A percentile compares a stretch with the other conserved stretches of the same genome.
Conservation (phyloP, 2,329 filamentous ascomycete species). For the Cladosporium sphaerospermum region DNA sequence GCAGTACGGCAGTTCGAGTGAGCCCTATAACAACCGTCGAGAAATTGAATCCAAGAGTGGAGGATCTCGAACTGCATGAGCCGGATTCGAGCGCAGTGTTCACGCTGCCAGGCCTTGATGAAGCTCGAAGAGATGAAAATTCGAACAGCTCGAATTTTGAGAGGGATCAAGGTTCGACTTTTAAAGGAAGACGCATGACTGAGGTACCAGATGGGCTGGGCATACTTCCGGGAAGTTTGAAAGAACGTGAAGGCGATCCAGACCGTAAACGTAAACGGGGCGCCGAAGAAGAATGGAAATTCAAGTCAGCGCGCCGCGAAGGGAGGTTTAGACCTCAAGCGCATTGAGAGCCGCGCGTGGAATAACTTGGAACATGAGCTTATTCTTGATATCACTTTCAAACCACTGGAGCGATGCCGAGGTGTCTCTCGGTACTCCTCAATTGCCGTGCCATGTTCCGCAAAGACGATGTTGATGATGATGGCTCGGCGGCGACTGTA, state of each 20-base stretch:
- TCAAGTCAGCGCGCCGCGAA: not conserved
- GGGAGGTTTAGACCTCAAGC: not conserved
- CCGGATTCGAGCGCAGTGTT: no score
- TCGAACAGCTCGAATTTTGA: not conserved
- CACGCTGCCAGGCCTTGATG: no score
- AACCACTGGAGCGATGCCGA: not conserved
- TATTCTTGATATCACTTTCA: not conserved
- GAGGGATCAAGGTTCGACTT: not conserved
- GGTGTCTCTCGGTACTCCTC: not conserved
- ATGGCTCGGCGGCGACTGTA: not conserved
- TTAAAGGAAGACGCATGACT: not conserved
- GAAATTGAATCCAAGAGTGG: no score
- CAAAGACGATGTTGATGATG: not conserved
- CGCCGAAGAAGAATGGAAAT: not conserved
- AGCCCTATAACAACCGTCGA: no score
- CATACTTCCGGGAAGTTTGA: not conserved
- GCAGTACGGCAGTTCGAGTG: no score
- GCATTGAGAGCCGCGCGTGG: not conserved
- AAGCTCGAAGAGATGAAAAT: no score
- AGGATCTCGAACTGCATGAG: no score
- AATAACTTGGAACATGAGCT: not conserved
- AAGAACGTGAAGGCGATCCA: not conserved
- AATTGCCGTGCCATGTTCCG: not conserved
- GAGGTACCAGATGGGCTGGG: not conserved
- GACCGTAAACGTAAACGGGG: not conserved